Evolutionary conservation across 2,329 filamentous ascomycete species (phyloP), one percentile per base, ranked within the genome.

Genomic region (Penicillium sp.): DNA sequence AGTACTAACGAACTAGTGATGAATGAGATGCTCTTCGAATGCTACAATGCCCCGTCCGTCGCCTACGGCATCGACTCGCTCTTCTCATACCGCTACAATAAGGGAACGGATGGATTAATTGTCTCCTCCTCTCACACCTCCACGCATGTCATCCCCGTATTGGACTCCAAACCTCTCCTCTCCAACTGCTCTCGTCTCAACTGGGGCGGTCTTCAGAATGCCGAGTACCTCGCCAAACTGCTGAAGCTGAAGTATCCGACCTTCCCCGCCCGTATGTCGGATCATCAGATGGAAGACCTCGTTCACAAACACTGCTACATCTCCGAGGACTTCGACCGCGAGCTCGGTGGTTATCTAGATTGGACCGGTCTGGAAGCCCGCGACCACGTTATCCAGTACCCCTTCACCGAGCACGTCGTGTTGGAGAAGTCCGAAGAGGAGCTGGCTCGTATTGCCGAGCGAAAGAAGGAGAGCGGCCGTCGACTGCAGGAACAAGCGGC

Each of bases 21-120:
- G 93, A 96, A 90, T 36, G 94, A 99, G 68, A 93, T 97, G 49
- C 79, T 99, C 9, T 99, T 97, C 70, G 94, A 99, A 73, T 95
- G 91, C 74, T 99, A 99, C 72, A 84, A 85, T 53, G 92, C 90
- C 9, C 93, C 94, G 0, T 93, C 90, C 1, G 82, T 97, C 21
- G 89, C 92, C 15, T 97, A 94, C 73, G 94, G 94, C 45, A 92
- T 99, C 75, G 94, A 99, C 72, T 95, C 92, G 9, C 83, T 99
- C 26, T 99, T 99, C 76, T 95, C 93, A 17, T 99, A 96, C 77
- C 82, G 87, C 55, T 89, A 96, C 76, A 99, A 99, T 70, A 85
- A 89, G 55, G 94, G 94, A 56, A 85, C 81, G 44, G 93, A 90
- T 21, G 94, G 94, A 6, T 79, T 99, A 18, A 89, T 99, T 30